Base-by-base conservation (phyloP, 2,329 filamentous ascomycete genomes). In the Zalaria obscura region DNA sequence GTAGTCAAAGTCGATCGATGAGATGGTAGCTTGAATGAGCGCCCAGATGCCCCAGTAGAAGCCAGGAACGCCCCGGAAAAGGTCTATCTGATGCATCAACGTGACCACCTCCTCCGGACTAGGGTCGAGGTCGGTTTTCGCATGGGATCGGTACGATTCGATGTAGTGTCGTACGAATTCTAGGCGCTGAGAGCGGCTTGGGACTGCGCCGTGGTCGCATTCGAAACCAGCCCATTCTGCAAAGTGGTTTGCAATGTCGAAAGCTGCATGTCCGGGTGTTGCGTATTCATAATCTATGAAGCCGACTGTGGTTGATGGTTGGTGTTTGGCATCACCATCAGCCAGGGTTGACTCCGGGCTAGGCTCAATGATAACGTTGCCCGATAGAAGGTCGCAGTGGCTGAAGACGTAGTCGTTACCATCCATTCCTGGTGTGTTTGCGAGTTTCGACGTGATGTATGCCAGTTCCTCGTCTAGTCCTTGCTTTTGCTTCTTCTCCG, bases 281-380 rank as follows among this genome's bases (percentile, higher is more conserved):
- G 88, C 87, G 62, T 98, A 98, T 62, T 98, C 91, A 67, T 96
- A 98, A 65, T 98, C 91, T 60, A 98, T 98, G 64, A 98, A 96
- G 56, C 75, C 76, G 42, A 89, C 80, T 3, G 55, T 51, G 4
- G 40, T 28, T 32, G n/a, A 7, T 2, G 7, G 7, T 40, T 56
- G 50, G 7, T 45, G 41, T 5, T 47, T 46, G 34, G 45, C 28
- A 32, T 49, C 52, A 8, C 54, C 53, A 3, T 57, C 50, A 10
- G 54, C 31, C 27, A 40, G 45, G 55, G 41, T 40, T 31, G 41
- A 25, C 25, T 57, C 26, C 53, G 54, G 32, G 52, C 54, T 43
- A 18, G 76, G 80, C 43, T 85, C 71, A 49, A 95, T 76, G 55
- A 98, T 96, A 50, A 98, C 84, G 59, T 98, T 98, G 50, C 88